phyloP scores from a whole-genome alignment of 2,329 filamentous ascomycete species.

The Ilyonectria mors-panacis region DNA sequence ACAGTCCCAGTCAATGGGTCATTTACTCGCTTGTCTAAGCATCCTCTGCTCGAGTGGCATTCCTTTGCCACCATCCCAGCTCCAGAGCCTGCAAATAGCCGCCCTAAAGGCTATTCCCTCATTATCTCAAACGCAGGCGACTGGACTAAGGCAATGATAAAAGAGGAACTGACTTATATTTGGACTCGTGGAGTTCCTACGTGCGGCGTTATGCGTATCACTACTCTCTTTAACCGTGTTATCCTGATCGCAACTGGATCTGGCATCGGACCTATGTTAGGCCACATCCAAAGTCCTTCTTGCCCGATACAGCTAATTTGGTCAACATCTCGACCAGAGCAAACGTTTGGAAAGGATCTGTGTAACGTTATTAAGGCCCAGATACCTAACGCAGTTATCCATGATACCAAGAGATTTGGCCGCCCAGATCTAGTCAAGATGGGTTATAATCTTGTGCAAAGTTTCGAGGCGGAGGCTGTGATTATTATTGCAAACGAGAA shows the following conservation, averaged over 20 bases:
- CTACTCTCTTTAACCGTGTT: conserved; percentile 73
- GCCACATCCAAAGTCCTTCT: conserved; percentile 67
- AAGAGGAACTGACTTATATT: no score
- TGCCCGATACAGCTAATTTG: conserved; percentile 75
- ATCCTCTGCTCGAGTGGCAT: conserved; percentile 59
- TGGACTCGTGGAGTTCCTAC: no score
- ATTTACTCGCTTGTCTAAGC: conserved; percentile 69
- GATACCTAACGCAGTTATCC: conserved; percentile 56
- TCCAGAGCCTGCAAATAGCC: conserved; percentile 52
- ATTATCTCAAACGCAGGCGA: conserved; percentile 82
- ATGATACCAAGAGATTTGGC: conserved; percentile 75
- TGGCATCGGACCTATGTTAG: conserved; percentile 79
- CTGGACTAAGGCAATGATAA: no score
- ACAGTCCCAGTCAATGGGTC: conserved; percentile 66
- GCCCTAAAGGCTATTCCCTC: conserved; percentile 71
- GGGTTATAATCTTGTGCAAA: conserved; percentile 68
- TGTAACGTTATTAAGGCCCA: no score
- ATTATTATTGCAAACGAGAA: conserved; percentile 80
- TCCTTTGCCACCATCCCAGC: conserved; percentile 54
- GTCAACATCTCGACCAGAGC: conserved; percentile 73
- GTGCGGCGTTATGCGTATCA: no score
- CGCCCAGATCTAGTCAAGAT: conserved; percentile 70
- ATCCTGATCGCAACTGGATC: conserved; percentile 81
- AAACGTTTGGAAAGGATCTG: conserved; percentile 64
- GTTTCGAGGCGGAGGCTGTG: conserved; percentile 76